Conservation (phyloP, 2,329 filamentous ascomycete genomes). For the Monilinia polystroma region DNA sequence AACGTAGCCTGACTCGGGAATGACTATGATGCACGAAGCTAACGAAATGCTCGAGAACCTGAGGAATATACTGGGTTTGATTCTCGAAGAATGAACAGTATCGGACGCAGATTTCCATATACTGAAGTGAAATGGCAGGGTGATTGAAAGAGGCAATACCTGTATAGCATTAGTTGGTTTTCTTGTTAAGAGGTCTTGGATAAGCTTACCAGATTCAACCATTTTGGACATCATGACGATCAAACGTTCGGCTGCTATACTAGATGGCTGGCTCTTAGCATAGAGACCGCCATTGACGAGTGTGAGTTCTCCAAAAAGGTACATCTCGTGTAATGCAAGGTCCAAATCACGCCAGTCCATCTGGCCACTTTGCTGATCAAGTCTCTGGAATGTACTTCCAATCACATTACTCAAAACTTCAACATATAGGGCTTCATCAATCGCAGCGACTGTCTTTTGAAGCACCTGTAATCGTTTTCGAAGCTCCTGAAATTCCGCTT, state of each 20-base stretch:
- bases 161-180: slow-evolving; percentile 43
- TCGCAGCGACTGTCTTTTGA: slow-evolving; percentile 87
- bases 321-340: slow-evolving; percentile 92
- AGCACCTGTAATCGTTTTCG: slow-evolving; percentile 85
- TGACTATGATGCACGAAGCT: slow-evolving; percentile 85
- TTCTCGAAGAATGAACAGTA: slow-evolving; percentile 92
- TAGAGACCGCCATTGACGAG: slow-evolving; percentile 84
- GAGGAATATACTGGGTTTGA: slow-evolving; percentile 76
- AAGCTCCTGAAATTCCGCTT: slow-evolving; percentile 95
- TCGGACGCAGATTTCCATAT: slow-evolving; percentile 97
- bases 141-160: slow-evolving; percentile 84
- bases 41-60: slow-evolving; percentile 88
- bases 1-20: slow-evolving; percentile 81
- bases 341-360: slow-evolving; percentile 96
- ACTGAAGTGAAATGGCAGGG: slow-evolving; percentile 89
- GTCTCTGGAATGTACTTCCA: slow-evolving; percentile 78
- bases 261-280: slow-evolving; percentile 77
- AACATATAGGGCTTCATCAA: slow-evolving; percentile 86
- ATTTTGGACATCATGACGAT: slow-evolving; percentile 93
- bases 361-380: slow-evolving; percentile 69
- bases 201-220: slow-evolving; percentile 79
- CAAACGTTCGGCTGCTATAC: slow-evolving; percentile 75
- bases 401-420: slow-evolving; percentile 85
- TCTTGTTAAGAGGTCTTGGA: slow-evolving; percentile 16
- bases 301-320: slow-evolving; percentile 91